Base-by-base conservation (phyloP, 495 filamentous ascomycete species). In the Aspergillus leporis region DNA sequence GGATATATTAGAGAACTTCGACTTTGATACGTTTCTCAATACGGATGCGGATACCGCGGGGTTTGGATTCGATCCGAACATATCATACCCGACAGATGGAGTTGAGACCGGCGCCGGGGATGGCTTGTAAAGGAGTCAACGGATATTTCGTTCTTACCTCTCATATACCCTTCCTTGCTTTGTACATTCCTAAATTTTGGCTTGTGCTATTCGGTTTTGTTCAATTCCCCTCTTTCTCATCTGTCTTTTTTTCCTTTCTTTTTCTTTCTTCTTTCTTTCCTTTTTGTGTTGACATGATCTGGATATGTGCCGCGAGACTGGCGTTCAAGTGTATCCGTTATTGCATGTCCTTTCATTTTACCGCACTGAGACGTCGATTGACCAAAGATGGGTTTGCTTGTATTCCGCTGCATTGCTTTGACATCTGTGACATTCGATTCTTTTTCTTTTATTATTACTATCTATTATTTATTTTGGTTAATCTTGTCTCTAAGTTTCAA, bases 1-100 rank as follows among this genome's bases (percentile, higher is more conserved):
- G 47, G 83, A 93, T 69, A 87, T 95, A n/a, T 77, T 98, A 50
- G 88, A 91, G 67, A 89, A 90, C 64, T 98, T 98, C 63, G 93
- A 98, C 72, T 98, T 98, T 70, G 93, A 98, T 72, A 91, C 90
- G 0, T 98, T 97, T 83, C 77, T 98, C 51, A 86, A 86, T 60
- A 85, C 82, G 10, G 83, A 86, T 58, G 80, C 81, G 55, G 76
- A 76, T 23, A 73, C 69, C 14, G 72, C 74, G 36, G 74, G 73
- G 32, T 81, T 85, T 54, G 79, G 76, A 19, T 87, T 87, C 56
- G 79, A 84, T 55, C 72, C 76, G 5, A 75, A 66, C 55, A 71
- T 76, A 60, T 69, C 73, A 36, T 78, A 77, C 48, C 59, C 69
- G 54, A 59, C 61, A 5, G 82, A 80, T 56, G 70, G 73, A 62